Evolutionary conservation across 1,284 basidiomycete species (phyloP), one percentile per base, ranked within the genome.

Genomic region (Chiua sp.): DNA sequence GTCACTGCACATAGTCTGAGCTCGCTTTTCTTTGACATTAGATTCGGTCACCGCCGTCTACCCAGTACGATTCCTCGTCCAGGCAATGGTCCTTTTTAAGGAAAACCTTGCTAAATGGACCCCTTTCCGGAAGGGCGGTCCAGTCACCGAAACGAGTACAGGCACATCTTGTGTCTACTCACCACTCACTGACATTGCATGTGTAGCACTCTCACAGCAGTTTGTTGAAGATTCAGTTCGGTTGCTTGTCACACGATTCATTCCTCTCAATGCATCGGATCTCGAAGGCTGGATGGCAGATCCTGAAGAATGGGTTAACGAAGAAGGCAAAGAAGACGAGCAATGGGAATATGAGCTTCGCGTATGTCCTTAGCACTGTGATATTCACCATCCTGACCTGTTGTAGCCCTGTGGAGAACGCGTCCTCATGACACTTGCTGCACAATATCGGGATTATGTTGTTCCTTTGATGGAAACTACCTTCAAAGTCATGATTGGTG

Each of bases 281-380:
- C 81, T 96, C 7, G 87, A 93, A 63, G 82, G 79, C 4, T 92
- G 94, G 88, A 83, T 90, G 77, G 81, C 83, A 30, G 92, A 95
- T 74, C 93, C 94, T 1, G 94, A 97, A 76, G 92, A 95, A 69
- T 97, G 94, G 93, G 84, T 94, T 7, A 90, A 93, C 60, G 73
- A 85, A 3, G 93, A 96, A 75, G 91, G 92, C 62, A 91, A 89
- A 63, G 94, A 94, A 65, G 91, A 89, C 61, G 93, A 94, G 33
- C 85, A 89, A 61, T 97, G 94, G 94, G 88, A 93, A 61, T 96
- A 85, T 68, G 92, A 94, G 68, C 86, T 96, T 60, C 82, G 94
- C 59, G 94, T 95, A 57, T 16, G 68, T 52, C 22, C 39, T 51
- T 42, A 18, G 30, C 55, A 53, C 55, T 15, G 44, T 64, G 57